Base-by-base conservation (phyloP, 768 basidiomycete species). In the Tephrocybe sp. region DNA sequence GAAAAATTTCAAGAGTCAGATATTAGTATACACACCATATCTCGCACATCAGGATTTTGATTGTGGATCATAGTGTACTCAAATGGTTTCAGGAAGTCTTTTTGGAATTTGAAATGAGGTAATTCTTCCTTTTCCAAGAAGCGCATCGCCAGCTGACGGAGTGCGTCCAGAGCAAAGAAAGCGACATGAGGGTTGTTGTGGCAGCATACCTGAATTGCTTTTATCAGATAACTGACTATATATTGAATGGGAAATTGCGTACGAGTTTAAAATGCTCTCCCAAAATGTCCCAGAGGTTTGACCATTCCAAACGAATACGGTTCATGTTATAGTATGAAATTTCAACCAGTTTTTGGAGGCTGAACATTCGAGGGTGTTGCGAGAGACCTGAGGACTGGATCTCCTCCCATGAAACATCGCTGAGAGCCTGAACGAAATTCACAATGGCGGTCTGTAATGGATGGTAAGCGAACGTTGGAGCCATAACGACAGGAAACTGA, bases 301-400 rank as follows among this genome's bases (percentile, higher is more conserved):
- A 92, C 97, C 97, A 99, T 66, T 99, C 97, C 41, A 99, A 71
- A 67, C 97, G 91, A 62, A 99, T 98, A 41, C 97, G 87, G 54
- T 76, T 86, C 97, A 99, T 99, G 69, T 99, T 99, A 71, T 99
- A 99, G 67, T 99, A 99, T 8, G 94, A 97, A 47, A 99, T 98
- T 64, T 99, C 97, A 33, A 98, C 95, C 29, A 99, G 76, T 69
- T 98, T 99, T 68, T 97, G 94, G 49, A 99, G 70, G 67, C 94
- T 95, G 77, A 98, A 99, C 49, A 97, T 74, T 21, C 97, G 84
- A 1, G 97, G 95, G 64, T 93, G 88, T 53, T 94, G 87, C 3
- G 95, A 95, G 23, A 93, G 70, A 15, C 94, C 94, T 0, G 97
- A 98, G 1, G 94, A 94, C 65, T 97, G 93, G 30, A 99, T 99